Evolutionary conservation across 2,329 filamentous ascomycete species (phyloP), one percentile per base, ranked within the genome.

Genomic region (Plenodomus lindquistii): DNA sequence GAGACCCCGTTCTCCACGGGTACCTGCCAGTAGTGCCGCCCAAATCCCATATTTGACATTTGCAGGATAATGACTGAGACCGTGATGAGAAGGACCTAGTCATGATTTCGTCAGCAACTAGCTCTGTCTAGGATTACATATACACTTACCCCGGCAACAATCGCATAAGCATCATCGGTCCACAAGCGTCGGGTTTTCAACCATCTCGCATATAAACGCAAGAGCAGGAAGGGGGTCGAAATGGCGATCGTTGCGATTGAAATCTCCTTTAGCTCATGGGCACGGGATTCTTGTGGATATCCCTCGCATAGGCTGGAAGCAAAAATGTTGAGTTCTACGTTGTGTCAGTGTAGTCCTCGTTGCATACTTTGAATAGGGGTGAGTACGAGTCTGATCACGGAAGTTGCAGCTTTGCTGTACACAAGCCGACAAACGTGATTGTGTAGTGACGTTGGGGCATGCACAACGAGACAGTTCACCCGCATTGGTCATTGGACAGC

Each of bases 151-250:
- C 45, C 52, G 22, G 55, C 48, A 22, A 47, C n/a, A n/a, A 59
- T 50, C 5, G 55, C 50, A 44, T 48, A 56, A 5, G 40, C 46
- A 37, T 59, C 53, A 9, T 56, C 53, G 15, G 43, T 37, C 37
- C 43, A 56, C 13, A 59, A 39, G 3, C 44, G 38, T 8, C 48
- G 13, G 5, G 45, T 52, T n/a, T 54, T 54, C 17, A 56, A 11
- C 55, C 46, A 56, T 29, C 53, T 55, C 24, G 55, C 48, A 29
- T 54, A 59, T 2, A 59, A 50, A 11, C 53, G 48, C 5, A 59
- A 40, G 10, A 37, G 27, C n/a, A 59, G 46, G 13, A 56, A 52
- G 1, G 38, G 24, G 1, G 42, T 24, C 10, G 50, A 41, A 2
- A 59, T 31, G 0, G 37, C 40, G 11, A 59, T 54, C 2, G 55